phyloP scores from a whole-genome alignment of 1,139 yeast genomes.

The Geotrichum reessii region DNA sequence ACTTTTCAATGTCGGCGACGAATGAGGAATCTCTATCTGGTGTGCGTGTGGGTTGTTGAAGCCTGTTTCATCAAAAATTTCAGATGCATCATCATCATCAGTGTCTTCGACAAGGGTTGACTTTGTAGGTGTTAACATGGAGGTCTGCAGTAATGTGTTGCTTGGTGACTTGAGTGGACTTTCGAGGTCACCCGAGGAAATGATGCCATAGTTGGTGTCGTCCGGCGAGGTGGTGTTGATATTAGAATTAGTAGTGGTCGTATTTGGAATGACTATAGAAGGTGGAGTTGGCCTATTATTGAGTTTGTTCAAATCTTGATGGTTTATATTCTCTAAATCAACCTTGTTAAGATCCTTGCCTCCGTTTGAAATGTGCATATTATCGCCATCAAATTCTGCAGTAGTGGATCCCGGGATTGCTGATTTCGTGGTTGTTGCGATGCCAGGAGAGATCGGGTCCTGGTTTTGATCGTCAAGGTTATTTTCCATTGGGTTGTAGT shows the following conservation, averaged over 20 bases:
- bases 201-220: neutral
- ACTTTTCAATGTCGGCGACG: neutral
- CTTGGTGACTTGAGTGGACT: constrained; percentile 7
- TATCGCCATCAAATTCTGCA: neutral
- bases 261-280: neutral
- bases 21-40: neutral
- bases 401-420: neutral
- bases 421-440: constrained; percentile 19
- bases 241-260: neutral
- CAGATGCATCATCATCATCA: constrained; percentile 26
- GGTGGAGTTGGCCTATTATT: neutral
- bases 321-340: constrained; percentile 21
- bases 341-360: neutral
- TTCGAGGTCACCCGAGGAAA: neutral
- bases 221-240: neutral
- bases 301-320: neutral
- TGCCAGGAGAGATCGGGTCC: neutral
- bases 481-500: neutral
- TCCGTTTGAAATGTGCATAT: neutral
- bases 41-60: constrained; percentile 5
- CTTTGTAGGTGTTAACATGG: constrained; percentile 13
- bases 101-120: constrained; percentile 24
- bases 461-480: neutral
- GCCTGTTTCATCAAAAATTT: neutral
- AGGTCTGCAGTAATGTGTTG: constrained; percentile 4